A percentile compares a stretch with the other conserved stretches of the same genome.
phyloP scores from a whole-genome alignment of 192 early-diverging fungal species.

The Hyaloraphidium curvatum region DNA sequence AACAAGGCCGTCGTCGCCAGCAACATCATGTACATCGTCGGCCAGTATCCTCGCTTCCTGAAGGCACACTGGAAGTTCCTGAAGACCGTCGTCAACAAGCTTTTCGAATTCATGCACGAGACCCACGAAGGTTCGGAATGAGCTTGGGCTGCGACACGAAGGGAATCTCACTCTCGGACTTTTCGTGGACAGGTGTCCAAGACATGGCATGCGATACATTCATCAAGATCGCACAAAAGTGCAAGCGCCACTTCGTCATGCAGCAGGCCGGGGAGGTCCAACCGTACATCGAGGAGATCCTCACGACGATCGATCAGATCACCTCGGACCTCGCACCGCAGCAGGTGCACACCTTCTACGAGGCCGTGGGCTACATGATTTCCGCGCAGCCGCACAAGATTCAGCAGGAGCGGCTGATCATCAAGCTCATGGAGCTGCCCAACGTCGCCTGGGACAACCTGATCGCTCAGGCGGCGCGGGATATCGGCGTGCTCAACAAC shows the following conservation, averaged over 20 bases:
- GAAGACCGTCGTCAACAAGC: slow-evolving; percentile 99
- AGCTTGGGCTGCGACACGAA: background rate
- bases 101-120: slow-evolving; percentile 99
- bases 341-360: slow-evolving; percentile 96
- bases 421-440: slow-evolving; percentile 70
- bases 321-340: slow-evolving; percentile 79
- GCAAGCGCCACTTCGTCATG: slow-evolving; percentile 83
- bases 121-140: slow-evolving; percentile 62
- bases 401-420: slow-evolving; percentile 64
- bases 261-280: slow-evolving; percentile 73
- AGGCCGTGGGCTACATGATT: slow-evolving; percentile 96
- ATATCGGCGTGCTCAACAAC: slow-evolving; percentile 47
- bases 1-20: slow-evolving; percentile 99
- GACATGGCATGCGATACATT: slow-evolving; percentile 99
- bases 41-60: slow-evolving; percentile 99
- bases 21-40: slow-evolving; percentile 99
- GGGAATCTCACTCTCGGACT: background rate
- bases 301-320: slow-evolving; percentile 53
- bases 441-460: slow-evolving; percentile 71
- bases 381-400: slow-evolving; percentile 68
- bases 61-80: slow-evolving; percentile 99
- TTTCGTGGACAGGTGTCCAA: slow-evolving; percentile 52
- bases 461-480: slow-evolving; percentile 47
- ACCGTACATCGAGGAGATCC: slow-evolving; percentile 96
- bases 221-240: slow-evolving; percentile 97